These are phyloP conservation scores for Cercospora sp. DNA, from an alignment of 2,329 filamentous ascomycete genomes.

Conservation along the genomic window DNA sequence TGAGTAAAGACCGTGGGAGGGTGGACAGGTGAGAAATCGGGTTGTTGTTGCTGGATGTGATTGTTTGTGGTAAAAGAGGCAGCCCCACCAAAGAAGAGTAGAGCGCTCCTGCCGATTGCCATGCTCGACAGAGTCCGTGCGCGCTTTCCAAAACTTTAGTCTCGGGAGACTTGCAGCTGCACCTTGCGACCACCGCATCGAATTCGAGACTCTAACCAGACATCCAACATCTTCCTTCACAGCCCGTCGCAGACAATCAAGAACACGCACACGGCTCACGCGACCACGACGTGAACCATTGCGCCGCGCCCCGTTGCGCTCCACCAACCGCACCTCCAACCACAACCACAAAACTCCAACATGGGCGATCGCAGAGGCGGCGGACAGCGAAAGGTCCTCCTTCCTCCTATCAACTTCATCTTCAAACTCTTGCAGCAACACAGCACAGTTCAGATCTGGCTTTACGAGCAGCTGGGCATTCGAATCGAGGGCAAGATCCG, in stretches of 20 bases:
- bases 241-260: neutral
- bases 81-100: neutral
- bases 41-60: neutral
- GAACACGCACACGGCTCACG: neutral
- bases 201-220: neutral
- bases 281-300: neutral
- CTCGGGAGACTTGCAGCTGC: slow-evolving; percentile 4
- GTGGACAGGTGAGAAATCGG: neutral
- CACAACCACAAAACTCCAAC: slow-evolving; percentile 23
- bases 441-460: slow-evolving; percentile 87
- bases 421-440: slow-evolving; percentile 88
- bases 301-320: slow-evolving; percentile 1
- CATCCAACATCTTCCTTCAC: neutral
- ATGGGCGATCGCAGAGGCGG: slow-evolving; percentile 58
- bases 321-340: neutral
- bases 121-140: slow-evolving; percentile 41
- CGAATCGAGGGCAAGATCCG: slow-evolving; percentile 96
- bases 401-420: slow-evolving; percentile 82
- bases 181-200: neutral
- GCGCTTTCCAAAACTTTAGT: neutral
- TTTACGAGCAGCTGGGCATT: slow-evolving; percentile 93
- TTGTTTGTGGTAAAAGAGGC: slow-evolving; percentile 5
- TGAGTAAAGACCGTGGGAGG: neutral
- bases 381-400: slow-evolving; percentile 62
- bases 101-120: slow-evolving; percentile 51